Base-by-base conservation (phyloP, 257 asterid genomes). In the Przewalskia tangutica region DNA sequence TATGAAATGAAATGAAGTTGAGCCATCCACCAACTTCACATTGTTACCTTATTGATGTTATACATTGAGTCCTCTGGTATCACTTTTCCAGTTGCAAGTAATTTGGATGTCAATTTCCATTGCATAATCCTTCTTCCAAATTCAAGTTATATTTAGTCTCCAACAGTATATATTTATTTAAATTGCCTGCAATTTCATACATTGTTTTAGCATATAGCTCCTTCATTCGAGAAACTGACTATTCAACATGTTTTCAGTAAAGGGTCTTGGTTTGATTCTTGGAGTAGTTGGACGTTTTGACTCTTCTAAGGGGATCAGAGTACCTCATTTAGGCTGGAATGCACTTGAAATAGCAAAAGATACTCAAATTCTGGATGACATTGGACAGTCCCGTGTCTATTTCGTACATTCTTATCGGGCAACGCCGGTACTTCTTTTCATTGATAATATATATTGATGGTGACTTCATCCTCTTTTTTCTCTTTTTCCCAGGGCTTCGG, bases 251-350 rank as follows among this genome's bases (percentile, higher is more conserved):
- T 86, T 85, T 82, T 78, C 90, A 95, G 99, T 95, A 87, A 90
- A 90, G 88, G 99, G 99, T 79, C 97, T 95, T 76, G 99, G 99
- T 86, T 82, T 94, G 83, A 91, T 95, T 86, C 99, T 98, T 81
- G 99, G 99, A 44, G 86, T 89, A 40, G 97, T 95, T 84, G 95
- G 97, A 46, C 95, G 97, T 44, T 95, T 95, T 85, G 98, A 95
- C 89, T 91, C 99, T 36, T 91, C 97, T 67, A 89, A 89, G 84
- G 98, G 97, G 79, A 81, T 85, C 77, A 89, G 89, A 77, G 97
- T 95, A 82, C 99, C 99, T 84, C 99, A 95, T 88, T 94, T 95
- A 87, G 99, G 99, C 63, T 95, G 98, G 99, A 93, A 95, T 88
- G 95, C 97, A 58, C 86, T 95, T 81, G 84, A 92, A 79, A 79